Evolutionary conservation across 2,329 filamentous ascomycete species (phyloP), one percentile per base, ranked within the genome.

Genomic region (Rhynchosporium secalis): DNA sequence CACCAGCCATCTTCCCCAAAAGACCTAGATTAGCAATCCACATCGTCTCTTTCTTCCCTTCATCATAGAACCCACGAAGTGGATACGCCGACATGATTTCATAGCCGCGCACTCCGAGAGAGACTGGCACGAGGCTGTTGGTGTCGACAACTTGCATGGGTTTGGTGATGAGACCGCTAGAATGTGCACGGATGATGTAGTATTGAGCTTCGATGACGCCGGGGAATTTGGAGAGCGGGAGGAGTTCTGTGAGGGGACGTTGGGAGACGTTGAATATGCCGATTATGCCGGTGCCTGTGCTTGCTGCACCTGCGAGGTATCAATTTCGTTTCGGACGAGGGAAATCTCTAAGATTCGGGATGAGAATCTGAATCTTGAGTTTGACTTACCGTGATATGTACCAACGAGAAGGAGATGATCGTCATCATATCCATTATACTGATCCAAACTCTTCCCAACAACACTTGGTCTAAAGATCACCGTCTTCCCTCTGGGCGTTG

Each of bases 1-100:
- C 86, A 0, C 92, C 94, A 0, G 92, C 92, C 90, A 98, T 96
- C 75, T 97, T 96, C 2, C 84, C 89, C 3, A 96, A 67, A 1
- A 98, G 78, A 0, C 94, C 94, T 0, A 98, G 75, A 20, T 89
- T 86, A 0, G 91, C 86, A 1, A 93, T 79, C 48, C 77, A 77
- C 0, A 88, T 77, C 0, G 74, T 69, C 9, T 73, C 70, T 4
- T 73, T 64, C 45, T 77, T 72, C 20, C 72, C 72, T 26, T 73
- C 66, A 43, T 78, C 71, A 1, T 77, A 75, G 66, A 94, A 86
- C 0, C 79, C 75, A 0, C 80, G 79, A 1, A 92, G 75, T 0
- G 90, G 88, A 65, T 88, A 90, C 0, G 90, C 89, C 0, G 87
- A 89, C 8, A 96, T 79, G 58, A 97, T 91, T 55, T 97, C 93